A percentile compares a stretch with the other conserved stretches of the same genome.
Conservation (phyloP, 192 early-diverging fungal species). For the Endogone sp. region DNA sequence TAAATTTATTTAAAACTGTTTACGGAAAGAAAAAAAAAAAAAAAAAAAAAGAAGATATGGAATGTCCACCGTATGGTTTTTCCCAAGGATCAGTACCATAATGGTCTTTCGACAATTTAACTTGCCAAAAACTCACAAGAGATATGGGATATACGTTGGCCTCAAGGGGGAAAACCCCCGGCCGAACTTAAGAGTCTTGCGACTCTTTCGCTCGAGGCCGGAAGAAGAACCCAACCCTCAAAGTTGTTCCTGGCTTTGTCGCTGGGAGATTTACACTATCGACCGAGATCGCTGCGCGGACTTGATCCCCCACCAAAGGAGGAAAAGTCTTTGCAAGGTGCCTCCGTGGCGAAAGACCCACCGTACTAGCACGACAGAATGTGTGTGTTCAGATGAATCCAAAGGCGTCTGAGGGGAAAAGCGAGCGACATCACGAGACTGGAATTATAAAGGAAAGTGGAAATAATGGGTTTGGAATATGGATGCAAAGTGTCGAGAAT, state of each 20-base stretch:
- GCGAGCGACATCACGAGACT: background rate
- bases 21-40: constrained; percentile 4
- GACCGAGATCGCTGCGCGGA: background rate
- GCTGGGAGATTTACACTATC: background rate
- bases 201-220: background rate
- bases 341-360: background rate
- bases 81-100: background rate
- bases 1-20: too few relatives aligned
- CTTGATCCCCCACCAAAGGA: too few relatives aligned
- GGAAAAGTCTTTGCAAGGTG: background rate
- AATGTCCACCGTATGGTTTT: constrained; percentile 7
- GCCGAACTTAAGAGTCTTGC: background rate
- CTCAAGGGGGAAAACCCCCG: background rate
- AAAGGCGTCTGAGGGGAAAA: background rate
- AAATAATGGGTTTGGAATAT: background rate
- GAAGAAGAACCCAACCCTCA: too few relatives aligned
- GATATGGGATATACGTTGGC: background rate
- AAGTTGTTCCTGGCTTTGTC: background rate
- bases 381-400: background rate
- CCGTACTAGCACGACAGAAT: background rate
- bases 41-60: constrained; percentile 4
- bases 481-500: too few relatives aligned
- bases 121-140: background rate
- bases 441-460: background rate
- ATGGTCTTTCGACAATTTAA: background rate